Conservation (phyloP, 2,329 filamentous ascomycete genomes). For the Calonectria henricotiae region DNA sequence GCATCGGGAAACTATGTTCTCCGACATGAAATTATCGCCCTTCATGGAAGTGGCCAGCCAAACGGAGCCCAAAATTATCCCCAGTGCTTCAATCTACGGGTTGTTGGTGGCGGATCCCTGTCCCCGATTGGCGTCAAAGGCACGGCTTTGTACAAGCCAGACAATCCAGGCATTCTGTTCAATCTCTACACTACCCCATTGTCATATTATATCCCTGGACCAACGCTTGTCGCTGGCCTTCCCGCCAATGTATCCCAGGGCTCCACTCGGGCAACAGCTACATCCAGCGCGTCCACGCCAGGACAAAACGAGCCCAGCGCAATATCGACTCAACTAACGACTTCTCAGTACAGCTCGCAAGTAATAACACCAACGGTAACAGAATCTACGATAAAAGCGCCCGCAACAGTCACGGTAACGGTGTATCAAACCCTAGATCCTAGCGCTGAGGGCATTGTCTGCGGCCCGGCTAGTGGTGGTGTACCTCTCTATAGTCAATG, state of each 20-base stretch:
- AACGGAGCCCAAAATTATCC: constrained; percentile 70
- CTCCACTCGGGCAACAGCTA: background rate
- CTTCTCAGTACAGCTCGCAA: background rate
- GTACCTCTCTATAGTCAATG: background rate
- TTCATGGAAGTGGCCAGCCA: constrained; percentile 62
- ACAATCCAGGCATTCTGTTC: constrained; percentile 56
- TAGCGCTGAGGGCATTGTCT: background rate
- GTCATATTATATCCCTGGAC: constrained; percentile 52
- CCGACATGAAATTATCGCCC: constrained; percentile 69
- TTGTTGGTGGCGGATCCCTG: constrained; percentile 61
- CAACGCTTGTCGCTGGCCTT: constrained; percentile 41
- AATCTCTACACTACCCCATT: constrained; percentile 53
- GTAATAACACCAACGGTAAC: background rate
- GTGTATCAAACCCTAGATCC: background rate
- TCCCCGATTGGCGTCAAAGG: constrained; percentile 55
- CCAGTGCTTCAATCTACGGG: constrained; percentile 67
- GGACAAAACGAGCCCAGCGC: background rate
- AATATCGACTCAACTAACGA: background rate
- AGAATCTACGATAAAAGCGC: background rate
- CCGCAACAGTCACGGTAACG: background rate
- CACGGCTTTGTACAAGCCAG: constrained; percentile 52
- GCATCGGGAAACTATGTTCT: constrained; percentile 65
- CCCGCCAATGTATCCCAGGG: background rate
- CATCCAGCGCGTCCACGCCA: background rate
- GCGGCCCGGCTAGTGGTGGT: background rate